Percentiles rank a stretch among this genome's conserved stretches.
Evolutionary conservation across 2,329 filamentous ascomycete genomes (phyloP).

Genomic region (Orbilia brochopaga): DNA sequence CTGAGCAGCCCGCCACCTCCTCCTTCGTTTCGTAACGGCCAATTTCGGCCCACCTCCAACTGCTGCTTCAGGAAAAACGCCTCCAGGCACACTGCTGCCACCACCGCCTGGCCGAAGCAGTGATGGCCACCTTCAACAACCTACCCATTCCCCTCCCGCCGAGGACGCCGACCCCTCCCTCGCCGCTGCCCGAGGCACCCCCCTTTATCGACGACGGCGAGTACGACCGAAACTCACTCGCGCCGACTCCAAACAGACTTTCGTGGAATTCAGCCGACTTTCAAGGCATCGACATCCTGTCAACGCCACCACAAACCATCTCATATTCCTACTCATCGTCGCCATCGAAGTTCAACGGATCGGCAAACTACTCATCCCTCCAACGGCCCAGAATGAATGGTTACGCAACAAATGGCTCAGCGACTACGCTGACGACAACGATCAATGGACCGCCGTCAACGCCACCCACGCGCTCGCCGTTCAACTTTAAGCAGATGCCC

Average conservation of each 20-base stretch:
- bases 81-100: slow-evolving; percentile 49
- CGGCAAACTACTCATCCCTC: slow-evolving; percentile 29
- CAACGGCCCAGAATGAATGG: slow-evolving; percentile 46
- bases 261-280: slow-evolving; percentile 47
- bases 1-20: slow-evolving; percentile 22
- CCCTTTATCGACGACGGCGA: slow-evolving; percentile 31
- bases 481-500: slow-evolving; percentile 49
- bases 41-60: slow-evolving; percentile 42
- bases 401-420: slow-evolving; percentile 44
- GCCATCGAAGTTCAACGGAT: slow-evolving; percentile 41
- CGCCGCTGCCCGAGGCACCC: slow-evolving; percentile 33
- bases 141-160: slow-evolving; percentile 48
- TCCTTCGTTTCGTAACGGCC: slow-evolving; percentile 43
- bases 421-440: slow-evolving; percentile 36
- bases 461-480: slow-evolving; percentile 48
- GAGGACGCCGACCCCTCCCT: slow-evolving; percentile 48
- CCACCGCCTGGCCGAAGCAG: slow-evolving; percentile 31
- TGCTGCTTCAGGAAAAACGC: slow-evolving; percentile 50
- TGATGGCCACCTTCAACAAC: slow-evolving; percentile 49
- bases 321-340: slow-evolving; percentile 34
- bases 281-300: slow-evolving; percentile 30
- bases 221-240: slow-evolving; percentile 40
- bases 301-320: slow-evolving; percentile 44
- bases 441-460: slow-evolving; percentile 39
- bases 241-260: slow-evolving; percentile 46